Percentiles rank a stretch among this genome's conserved stretches.
Evolutionary conservation across 345 rosid species (phyloP).

Genomic region (Syzygium aqueum): DNA sequence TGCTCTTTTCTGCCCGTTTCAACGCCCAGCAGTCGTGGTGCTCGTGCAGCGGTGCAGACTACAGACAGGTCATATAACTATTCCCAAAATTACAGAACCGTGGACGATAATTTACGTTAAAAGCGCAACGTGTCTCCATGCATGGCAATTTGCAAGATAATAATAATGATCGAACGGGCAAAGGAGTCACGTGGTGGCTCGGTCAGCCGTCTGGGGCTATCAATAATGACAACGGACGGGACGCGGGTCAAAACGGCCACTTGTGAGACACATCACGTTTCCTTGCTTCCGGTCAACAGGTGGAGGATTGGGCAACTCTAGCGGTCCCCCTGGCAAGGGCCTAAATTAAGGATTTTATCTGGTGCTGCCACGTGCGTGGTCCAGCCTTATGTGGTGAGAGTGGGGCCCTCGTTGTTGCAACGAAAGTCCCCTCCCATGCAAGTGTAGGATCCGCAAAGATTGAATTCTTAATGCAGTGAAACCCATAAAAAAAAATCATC

Average conservation of each 20-base stretch:
- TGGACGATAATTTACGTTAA: background rate
- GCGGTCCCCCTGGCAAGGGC: background rate
- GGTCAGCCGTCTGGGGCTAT: background rate
- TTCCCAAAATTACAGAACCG: background rate
- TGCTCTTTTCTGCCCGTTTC: background rate
- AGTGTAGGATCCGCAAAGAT: background rate
- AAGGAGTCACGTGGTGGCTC: constrained; percentile 2
- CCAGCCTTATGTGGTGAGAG: background rate
- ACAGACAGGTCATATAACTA: background rate
- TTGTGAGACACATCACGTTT: background rate
- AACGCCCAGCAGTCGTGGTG: background rate
- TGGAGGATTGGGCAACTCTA: background rate
- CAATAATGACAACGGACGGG: too few relatives aligned
- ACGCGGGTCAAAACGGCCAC: background rate
- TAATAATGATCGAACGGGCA: background rate
- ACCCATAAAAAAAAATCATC: background rate
- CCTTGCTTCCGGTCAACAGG: background rate
- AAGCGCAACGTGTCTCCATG: background rate
- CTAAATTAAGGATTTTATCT: background rate
- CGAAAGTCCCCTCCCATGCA: background rate
- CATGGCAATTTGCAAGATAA: background rate
- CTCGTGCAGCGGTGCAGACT: too few relatives aligned
- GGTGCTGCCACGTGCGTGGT: background rate
- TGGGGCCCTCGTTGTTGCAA: too few relatives aligned
- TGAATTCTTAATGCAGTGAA: background rate